Evolutionary conservation across 805 yeast species (phyloP).

Genomic region (Zygoascus biomembranicola): DNA sequence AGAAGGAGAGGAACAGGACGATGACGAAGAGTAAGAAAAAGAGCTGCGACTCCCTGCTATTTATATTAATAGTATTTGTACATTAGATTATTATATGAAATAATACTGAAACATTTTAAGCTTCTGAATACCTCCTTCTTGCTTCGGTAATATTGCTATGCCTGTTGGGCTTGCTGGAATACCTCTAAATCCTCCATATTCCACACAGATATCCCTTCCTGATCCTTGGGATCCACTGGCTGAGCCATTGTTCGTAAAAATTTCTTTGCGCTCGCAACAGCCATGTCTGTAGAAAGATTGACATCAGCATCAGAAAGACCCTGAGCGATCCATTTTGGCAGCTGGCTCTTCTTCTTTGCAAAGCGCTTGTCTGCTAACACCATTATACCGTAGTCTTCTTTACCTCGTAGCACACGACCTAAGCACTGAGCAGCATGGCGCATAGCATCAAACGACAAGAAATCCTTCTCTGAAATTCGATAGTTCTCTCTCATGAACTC

Average conservation of each 20-base stretch:
- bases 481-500: conserved; percentile 90
- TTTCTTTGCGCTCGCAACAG: conserved; percentile 87
- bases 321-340: conserved; percentile 97
- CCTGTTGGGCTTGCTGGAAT: not conserved
- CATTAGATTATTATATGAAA: not conserved
- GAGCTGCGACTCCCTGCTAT: not conserved
- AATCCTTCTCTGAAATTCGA: conserved; percentile 89
- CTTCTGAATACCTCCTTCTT: not conserved
- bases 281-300: conserved; percentile 94
- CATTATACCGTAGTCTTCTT: conserved; percentile 98
- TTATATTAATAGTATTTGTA: not conserved
- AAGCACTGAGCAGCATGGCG: conserved; percentile 98
- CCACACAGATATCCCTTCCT: conserved; percentile 95
- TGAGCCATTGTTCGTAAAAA: conserved; percentile 91
- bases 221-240: conserved; percentile 81
- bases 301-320: conserved; percentile 86
- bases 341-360: conserved; percentile 71
- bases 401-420: conserved; percentile 95
- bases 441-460: conserved; percentile 97
- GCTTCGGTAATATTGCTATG: not conserved
- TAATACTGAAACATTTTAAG: not conserved
- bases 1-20: conserved; percentile 8
- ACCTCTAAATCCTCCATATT: conserved; percentile 38
- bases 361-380: conserved; percentile 93
- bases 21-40: not conserved